Percentiles rank a stretch among this genome's conserved stretches.
Conservation (phyloP, 768 basidiomycete species). For the Baorangia bicolor region DNA sequence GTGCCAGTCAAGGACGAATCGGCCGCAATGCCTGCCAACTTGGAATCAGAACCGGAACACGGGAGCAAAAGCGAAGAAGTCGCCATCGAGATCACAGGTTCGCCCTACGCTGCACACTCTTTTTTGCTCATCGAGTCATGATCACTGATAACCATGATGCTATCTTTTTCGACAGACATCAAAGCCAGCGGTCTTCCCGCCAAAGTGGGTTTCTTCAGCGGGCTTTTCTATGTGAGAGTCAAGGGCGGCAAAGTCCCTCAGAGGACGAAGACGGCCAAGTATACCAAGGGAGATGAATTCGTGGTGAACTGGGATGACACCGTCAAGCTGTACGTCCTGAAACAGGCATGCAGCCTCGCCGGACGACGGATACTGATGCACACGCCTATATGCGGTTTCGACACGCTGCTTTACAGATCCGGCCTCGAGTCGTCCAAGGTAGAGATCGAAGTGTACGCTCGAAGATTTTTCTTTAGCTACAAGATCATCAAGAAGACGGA, state of each 20-base stretch:
- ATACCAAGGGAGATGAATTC: constrained; percentile 27
- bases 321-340: constrained; percentile 23
- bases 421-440: constrained; percentile 32
- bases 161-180: constrained; percentile 21
- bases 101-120: too few species aligned
- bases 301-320: constrained; percentile 30
- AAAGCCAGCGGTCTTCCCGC: constrained; percentile 36
- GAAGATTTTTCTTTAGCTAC: constrained; percentile 33
- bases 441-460: constrained; percentile 35
- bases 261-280: constrained; percentile 28
- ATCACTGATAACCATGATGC: background rate
- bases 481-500: constrained; percentile 36
- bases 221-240: constrained; percentile 28
- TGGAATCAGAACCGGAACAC: constrained; percentile 1
- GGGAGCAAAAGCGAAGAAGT: constrained; percentile 16
- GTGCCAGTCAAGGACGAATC: background rate
- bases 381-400: background rate
- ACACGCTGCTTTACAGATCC: constrained; percentile 17
- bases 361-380: background rate
- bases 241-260: constrained; percentile 30
- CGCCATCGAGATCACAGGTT: constrained; percentile 30
- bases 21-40: background rate
- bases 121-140: background rate
- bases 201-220: constrained; percentile 31
- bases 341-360: background rate